Conservation (phyloP, 192 early-diverging fungal species). For the Pecoramyces ruminantium region DNA sequence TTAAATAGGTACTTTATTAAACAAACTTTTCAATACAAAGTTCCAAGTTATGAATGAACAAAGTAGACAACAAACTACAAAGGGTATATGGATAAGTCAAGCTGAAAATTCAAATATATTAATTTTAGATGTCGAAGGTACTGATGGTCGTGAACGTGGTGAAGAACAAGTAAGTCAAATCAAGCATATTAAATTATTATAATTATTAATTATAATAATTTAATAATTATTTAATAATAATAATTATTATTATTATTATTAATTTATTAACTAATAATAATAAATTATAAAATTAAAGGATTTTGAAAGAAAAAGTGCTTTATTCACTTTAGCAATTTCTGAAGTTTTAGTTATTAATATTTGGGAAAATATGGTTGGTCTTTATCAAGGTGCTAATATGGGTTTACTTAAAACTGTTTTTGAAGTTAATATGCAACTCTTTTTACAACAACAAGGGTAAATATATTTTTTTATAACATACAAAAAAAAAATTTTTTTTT, state of each 20-base stretch:
- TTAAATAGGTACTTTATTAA: constrained; percentile 69
- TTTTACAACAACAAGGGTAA: constrained; percentile 59
- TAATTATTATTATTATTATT: too few species aligned
- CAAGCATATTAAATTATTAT: too few species aligned
- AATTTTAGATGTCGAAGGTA: constrained; percentile 97
- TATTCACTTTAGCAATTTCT: constrained; percentile 87
- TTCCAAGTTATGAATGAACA: constrained; percentile 94
- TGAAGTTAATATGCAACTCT: constrained; percentile 95
- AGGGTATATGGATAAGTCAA: constrained; percentile 90
- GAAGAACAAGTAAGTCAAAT: constrained; percentile 68
- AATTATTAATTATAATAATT: too few species aligned
- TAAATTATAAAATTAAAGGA: constrained; percentile 16
- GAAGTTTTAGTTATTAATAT: constrained; percentile 95
- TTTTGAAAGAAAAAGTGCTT: constrained; percentile 94
- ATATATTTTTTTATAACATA: background rate
- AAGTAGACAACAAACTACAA: constrained; percentile 79
- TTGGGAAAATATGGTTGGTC: constrained; percentile 94
- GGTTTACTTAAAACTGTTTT: constrained; percentile 94
- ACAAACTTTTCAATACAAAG: constrained; percentile 80
- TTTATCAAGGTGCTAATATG: constrained; percentile 99
- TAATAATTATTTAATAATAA: too few species aligned
- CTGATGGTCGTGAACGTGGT: constrained; percentile 93
- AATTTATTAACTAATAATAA: too few species aligned
- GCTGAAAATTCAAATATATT: constrained; percentile 63
- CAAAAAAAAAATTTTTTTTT: too few species aligned